Evolutionary conservation across 2,329 filamentous ascomycete genomes (phyloP), one percentile per base, ranked within the genome.

Genomic region (Nigrograna mackinnonii): DNA sequence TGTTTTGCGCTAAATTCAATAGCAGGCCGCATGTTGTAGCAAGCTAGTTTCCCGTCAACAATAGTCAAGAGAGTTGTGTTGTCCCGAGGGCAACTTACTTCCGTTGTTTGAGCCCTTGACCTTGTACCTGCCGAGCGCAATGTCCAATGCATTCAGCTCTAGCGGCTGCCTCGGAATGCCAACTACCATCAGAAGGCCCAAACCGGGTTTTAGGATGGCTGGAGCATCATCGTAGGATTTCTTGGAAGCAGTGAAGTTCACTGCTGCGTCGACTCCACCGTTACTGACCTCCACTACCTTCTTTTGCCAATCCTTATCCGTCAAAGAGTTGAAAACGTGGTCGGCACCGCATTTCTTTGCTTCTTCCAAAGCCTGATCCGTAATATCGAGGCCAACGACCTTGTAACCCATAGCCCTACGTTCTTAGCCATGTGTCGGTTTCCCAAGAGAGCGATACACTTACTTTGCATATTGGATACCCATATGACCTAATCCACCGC

Each of bases 1-100:
- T 66, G 59, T 37, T 67, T 64, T 7, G 62, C 56, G 22, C 52
- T 58, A 38, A 67, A 66, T 41, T 66, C 60, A 33, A 67, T 63
- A 5, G 57, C 60, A 28, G 55, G 47, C 19, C 52, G 52, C 62
- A 67, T 64, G 26, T 67, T 67, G 42, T 66, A 61, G 37, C 63
- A 33, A 60, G 67, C 37, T 74, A 71, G 19, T 57, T 64, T 21
- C 13, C 17, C 17, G 11, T 13, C 12, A 9, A 13, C 12, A 16
- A 12, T 17, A 34, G 12, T 18, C n/a, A n/a, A n/a, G n/a, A n/a
- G 2, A 16, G 31, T 34, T 13, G 3, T 13, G 12, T n/a, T 34
- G 12, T 34, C 14, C 11, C 24, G 14, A 28, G 11, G 24, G 13
- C 11, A 14, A 58, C 60, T 56, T 47, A 64, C 58, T 64, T 37